Evolutionary conservation across 176 grass and related monocot genomes (phyloP).

Genomic region (Panicum miliaceum): DNA sequence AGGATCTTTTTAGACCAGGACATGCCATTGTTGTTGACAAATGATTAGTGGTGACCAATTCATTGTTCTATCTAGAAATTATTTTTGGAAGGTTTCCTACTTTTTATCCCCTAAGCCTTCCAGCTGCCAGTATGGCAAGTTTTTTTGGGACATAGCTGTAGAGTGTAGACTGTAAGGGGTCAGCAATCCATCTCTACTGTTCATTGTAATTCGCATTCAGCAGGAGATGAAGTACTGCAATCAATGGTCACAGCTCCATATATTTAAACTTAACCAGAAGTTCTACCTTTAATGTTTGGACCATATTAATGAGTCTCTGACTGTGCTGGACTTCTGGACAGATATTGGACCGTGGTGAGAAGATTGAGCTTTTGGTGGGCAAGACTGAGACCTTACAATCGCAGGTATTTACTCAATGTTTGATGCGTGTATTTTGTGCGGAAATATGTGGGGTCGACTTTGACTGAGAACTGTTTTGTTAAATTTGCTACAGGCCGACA

Average conservation of each 20-base stretch:
- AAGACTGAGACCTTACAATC: constrained; percentile 93
- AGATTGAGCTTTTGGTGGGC: constrained; percentile 93
- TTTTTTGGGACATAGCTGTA: neutral
- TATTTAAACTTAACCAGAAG: neutral
- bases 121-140: neutral
- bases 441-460: neutral
- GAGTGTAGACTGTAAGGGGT: neutral
- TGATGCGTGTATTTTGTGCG: neutral
- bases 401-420: constrained; percentile 57
- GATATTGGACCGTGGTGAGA: constrained; percentile 98
- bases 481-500: constrained; percentile 74
- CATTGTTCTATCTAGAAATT: neutral
- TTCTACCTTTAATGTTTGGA: neutral
- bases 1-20: neutral
- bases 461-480: neutral
- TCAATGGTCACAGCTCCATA: neutral
- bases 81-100: neutral
- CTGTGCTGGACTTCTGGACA: constrained; percentile 30
- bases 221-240: neutral
- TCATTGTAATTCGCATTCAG: neutral
- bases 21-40: neutral
- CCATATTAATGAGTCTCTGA: neutral
- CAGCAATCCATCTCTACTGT: neutral
- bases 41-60: neutral
- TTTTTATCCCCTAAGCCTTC: neutral